Evolutionary conservation across 1,139 yeast species (phyloP).

Genomic region (Candida albicans): DNA sequence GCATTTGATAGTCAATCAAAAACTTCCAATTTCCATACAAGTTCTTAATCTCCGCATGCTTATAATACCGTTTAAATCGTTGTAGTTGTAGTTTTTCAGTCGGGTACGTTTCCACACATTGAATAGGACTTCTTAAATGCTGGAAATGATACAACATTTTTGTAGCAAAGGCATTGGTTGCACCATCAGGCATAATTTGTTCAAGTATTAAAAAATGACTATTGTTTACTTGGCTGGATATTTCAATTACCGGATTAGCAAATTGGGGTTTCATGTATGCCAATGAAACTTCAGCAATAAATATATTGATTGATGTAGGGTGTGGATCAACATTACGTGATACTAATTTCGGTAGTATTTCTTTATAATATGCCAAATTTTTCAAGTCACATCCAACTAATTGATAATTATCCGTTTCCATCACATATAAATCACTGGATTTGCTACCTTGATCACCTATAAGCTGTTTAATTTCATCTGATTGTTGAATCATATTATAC

Average conservation of each 20-base stretch:
- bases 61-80: conserved; percentile 51
- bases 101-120: conserved; percentile 64
- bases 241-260: conserved; percentile 64
- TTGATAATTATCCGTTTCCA: conserved; percentile 50
- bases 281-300: conserved; percentile 79
- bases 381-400: conserved; percentile 76
- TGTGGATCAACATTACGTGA: conserved; percentile 21
- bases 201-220: conserved; percentile 70
- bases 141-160: conserved; percentile 75
- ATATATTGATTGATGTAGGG: conserved; percentile 41
- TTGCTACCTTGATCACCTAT: conserved; percentile 35
- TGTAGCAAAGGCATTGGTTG: conserved; percentile 64
- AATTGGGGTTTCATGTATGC: conserved; percentile 73
- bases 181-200: conserved; percentile 68
- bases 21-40: conserved; percentile 59
- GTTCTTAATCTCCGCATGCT: conserved; percentile 52
- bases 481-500: conserved; percentile 47
- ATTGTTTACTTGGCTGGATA: conserved; percentile 46
- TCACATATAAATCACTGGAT: conserved; percentile 20
- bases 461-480: conserved; percentile 47
- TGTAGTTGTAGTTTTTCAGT: conserved; percentile 46
- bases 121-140: conserved; percentile 67
- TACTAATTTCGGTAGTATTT: conserved; percentile 25
- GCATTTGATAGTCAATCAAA: conserved; percentile 40
- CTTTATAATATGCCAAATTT: conserved; percentile 40